Evolutionary conservation across 768 basidiomycete species (phyloP).

Genomic region (Tricholoma sp.): DNA sequence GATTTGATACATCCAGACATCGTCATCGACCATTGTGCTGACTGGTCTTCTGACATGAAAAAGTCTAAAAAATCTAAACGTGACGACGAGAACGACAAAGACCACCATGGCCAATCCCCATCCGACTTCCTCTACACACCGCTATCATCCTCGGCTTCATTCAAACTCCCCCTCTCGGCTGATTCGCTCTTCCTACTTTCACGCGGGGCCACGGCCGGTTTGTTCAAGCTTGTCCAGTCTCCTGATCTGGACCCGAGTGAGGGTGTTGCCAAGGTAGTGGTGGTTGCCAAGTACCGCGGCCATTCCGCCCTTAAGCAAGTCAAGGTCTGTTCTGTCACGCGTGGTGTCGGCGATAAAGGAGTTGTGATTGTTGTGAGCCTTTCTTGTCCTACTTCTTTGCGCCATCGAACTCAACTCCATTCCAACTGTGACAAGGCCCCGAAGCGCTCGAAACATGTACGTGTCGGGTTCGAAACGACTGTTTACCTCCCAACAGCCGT

Average conservation of each 20-base stretch:
- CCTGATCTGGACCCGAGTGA: slow-evolving; percentile 10
- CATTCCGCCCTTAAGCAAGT: slow-evolving; percentile 18
- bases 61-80: background rate
- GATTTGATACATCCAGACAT: background rate
- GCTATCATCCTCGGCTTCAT: slow-evolving; percentile 8
- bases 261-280: slow-evolving; percentile 17
- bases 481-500: slow-evolving; percentile 18
- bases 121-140: background rate
- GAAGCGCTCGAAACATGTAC: slow-evolving; percentile 5
- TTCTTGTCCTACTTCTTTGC: background rate
- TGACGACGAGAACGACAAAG: background rate
- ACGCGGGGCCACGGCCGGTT: slow-evolving; percentile 22
- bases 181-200: slow-evolving; percentile 26
- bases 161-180: slow-evolving; percentile 22
- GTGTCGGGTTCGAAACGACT: slow-evolving; percentile 18
- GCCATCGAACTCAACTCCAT: background rate
- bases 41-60: background rate
- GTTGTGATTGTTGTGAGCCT: slow-evolving; percentile 32
- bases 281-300: slow-evolving; percentile 19
- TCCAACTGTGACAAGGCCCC: slow-evolving; percentile 17
- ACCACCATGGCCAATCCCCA: background rate
- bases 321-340: slow-evolving; percentile 23
- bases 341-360: slow-evolving; percentile 22
- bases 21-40: background rate
- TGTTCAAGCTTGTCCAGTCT: slow-evolving; percentile 19